A percentile compares a stretch with the other conserved stretches of the same genome.
Conservation (phyloP, 306 rosid species). For the Pyrus pyrifolia region DNA sequence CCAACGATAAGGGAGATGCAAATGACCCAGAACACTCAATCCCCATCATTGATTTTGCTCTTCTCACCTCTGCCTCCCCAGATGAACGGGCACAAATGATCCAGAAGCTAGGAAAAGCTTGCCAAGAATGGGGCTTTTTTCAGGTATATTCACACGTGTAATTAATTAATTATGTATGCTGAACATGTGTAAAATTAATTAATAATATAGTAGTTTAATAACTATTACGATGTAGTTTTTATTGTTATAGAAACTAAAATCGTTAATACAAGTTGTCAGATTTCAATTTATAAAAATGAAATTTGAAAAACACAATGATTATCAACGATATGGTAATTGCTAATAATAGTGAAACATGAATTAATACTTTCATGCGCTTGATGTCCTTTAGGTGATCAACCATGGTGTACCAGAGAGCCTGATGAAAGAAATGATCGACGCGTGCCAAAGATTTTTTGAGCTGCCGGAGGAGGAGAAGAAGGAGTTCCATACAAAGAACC, state of each 20-base stretch:
- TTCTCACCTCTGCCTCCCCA: constrained; percentile 3
- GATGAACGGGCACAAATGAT: constrained; percentile 18
- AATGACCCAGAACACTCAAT: constrained; percentile 30
- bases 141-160: neutral
- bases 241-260: too few relatives aligned
- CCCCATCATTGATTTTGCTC: constrained; percentile 30
- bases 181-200: too few relatives aligned
- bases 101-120: constrained; percentile 25
- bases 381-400: constrained; percentile 17
- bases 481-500: neutral
- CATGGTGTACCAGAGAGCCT: constrained; percentile 24
- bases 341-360: neutral
- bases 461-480: constrained; percentile 9
- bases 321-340: too few relatives aligned
- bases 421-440: constrained; percentile 29
- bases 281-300: neutral
- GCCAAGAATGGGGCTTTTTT: constrained; percentile 37
- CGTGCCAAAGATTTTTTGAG: constrained; percentile 2
- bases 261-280: too few relatives aligned
- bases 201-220: too few relatives aligned
- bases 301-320: too few relatives aligned
- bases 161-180: neutral
- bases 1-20: constrained; percentile 19
- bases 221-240: too few relatives aligned
- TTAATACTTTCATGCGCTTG: neutral